These are phyloP conservation scores for Salix koriyanagi DNA, from an alignment of 345 rosid species.

Conservation along the genomic window DNA sequence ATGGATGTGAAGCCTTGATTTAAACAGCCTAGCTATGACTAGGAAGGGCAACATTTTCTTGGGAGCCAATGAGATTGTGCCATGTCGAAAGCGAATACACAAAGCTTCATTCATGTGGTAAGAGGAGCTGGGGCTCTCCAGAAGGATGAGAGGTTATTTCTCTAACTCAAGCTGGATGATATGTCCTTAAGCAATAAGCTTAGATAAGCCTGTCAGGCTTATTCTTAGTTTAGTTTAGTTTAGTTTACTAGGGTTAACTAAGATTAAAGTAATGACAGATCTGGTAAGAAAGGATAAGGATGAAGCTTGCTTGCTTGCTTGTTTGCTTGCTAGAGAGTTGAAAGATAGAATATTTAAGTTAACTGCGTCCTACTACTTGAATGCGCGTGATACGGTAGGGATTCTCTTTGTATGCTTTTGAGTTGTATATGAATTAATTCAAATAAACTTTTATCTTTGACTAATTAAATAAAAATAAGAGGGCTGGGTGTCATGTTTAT, in stretches of 20 bases:
- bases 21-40: background rate
- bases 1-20: background rate
- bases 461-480: background rate
- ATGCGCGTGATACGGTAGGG: slow-evolving; percentile 41
- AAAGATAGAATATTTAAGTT: slow-evolving; percentile 2
- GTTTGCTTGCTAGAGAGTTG: background rate
- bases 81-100: background rate
- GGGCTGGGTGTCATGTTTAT: slow-evolving; percentile 41
- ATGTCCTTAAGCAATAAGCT: background rate
- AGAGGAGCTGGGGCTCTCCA: background rate
- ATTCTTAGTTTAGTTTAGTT: too few relatives aligned
- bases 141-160: slow-evolving; percentile 7
- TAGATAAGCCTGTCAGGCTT: background rate
- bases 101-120: background rate
- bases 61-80: background rate
- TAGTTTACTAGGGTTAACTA: slow-evolving; percentile 23
- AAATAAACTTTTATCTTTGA: slow-evolving; percentile 20
- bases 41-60: background rate
- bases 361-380: slow-evolving; percentile 12
- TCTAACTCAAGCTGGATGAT: slow-evolving; percentile 15
- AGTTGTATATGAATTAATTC: slow-evolving; percentile 28
- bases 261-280: slow-evolving; percentile 18
- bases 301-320: slow-evolving; percentile 13
- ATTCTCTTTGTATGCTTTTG: slow-evolving; percentile 41
- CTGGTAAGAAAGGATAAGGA: slow-evolving; percentile 48